Evolutionary conservation across 75 land plant species (phyloP), one percentile per base, ranked within the genome.

Genomic region (Azolla pinnata): DNA sequence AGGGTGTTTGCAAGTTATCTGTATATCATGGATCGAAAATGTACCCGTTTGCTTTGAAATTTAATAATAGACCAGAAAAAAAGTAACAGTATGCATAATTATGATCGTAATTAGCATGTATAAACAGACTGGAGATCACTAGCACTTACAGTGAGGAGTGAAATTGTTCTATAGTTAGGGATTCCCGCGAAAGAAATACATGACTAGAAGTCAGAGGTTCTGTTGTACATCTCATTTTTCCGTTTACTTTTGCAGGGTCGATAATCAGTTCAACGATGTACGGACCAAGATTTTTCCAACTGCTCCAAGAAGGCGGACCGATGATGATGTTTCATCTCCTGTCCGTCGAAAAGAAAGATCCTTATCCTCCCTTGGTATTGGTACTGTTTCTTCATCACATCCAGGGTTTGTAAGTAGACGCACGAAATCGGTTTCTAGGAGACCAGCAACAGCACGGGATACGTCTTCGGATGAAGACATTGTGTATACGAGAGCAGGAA

Each of bases 191-290:
- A 5, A 5, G 40, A 35, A 5, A 5, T 35, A 5, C 40, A 35
- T 5, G 5, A 12, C 12, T 35, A 35, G 5, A 35, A 5, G 12
- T 12, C 40, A 5, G 40, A 35, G n/a, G n/a, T n/a, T n/a, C n/a
- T n/a, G n/a, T n/a, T n/a, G n/a, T n/a, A n/a, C n/a, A 35, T 35
- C 10, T 12, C 12, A 35, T 5, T 35, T 35, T 5, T 5, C 10
- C 50, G 4, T 52, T 4, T 27, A 19, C 24, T 26, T 23, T 2
- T 25, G 10, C 54, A 52, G 54, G 29, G 54, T 29, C 4, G 54
- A 52, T 27, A 26, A 52, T 52, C 54, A 52, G 27, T 24, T 52
- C 12, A 29, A 52, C 27, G 54, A 52, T 52, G 54, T 52, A 4
- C 10, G 29, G 9, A 29, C 54, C 25, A 52, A 52, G 54, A 25